Evolutionary conservation across 192 early-diverging fungal species (phyloP), one percentile per base, ranked within the genome.

Genomic region (Chytriomyces sp.): DNA sequence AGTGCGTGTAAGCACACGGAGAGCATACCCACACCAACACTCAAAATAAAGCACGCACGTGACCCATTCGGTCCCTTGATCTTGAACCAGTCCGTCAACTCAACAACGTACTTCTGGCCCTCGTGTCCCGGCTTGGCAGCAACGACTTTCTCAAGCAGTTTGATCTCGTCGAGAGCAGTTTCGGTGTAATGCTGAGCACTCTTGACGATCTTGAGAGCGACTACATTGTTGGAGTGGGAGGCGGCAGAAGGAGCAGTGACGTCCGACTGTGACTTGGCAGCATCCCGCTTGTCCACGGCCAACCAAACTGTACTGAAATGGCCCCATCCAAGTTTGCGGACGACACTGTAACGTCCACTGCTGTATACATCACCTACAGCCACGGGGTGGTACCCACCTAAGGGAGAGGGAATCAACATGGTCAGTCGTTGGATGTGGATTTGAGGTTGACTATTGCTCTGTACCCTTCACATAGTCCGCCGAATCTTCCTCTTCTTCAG

Each of bases 231-330:
- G 23, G 80, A 86, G 44, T 89, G 89, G 77, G n/a, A 16, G 35
- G 35, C 2, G 35, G 35, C 35, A 35, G 35, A 35, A 35, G 35
- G 3, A 35, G 20, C 53, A 57, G 53, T 1, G 20, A 48, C 46
- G 11, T 69, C 63, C 11, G n/a, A 11, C 35, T 64, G n/a, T 13
- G 53, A 20, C 5, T 57, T 20, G 20, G 28, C 24, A 67, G 85
- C 68, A 86, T 91, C 88, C 86, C 83, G 71, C 80, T 35, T 79
- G 80, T 98, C 95, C 64, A 87, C 85, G 11, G 92, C 94, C 61
- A 99, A 89, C 97, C 97, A 99, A 8, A 99, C 97, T 0, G 97
- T 99, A 28, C 94, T 96, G 76, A 99, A 99, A 76, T 99, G 97
- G 16, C 97, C 97, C 97, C 97, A 99, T 18, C 97, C 97, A 46